Evolutionary conservation across 257 asterid species (phyloP).

Genomic region (Nicotiana tabacum): DNA sequence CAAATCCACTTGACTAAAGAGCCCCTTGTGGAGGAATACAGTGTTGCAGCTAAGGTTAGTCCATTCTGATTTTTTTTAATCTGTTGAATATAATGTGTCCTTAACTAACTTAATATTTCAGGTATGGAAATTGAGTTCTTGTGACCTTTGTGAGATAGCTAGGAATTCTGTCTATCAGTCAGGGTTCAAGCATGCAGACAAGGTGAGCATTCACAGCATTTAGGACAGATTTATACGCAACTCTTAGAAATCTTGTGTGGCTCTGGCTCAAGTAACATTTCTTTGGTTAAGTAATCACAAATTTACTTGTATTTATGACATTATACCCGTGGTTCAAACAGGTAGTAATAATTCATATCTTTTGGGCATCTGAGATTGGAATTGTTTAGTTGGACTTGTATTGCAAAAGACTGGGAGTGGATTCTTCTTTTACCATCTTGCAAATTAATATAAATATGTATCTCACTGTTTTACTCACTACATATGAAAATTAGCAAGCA

Average conservation of each 20-base stretch:
- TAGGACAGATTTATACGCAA: neutral
- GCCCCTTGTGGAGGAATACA: constrained; percentile 94
- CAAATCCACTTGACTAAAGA: constrained; percentile 93
- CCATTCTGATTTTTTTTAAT: constrained; percentile 9
- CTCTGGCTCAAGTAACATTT: neutral
- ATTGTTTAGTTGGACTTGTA: neutral
- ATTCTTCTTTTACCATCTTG: too few relatives aligned
- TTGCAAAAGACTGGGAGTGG: neutral
- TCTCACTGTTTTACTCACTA: neutral
- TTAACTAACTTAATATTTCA: constrained; percentile 24
- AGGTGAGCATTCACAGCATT: constrained; percentile 43
- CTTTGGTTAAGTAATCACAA: constrained; percentile 7
- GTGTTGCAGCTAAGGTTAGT: constrained; percentile 89
- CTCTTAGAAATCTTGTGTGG: neutral
- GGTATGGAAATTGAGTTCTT: constrained; percentile 98
- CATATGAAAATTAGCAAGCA: neutral
- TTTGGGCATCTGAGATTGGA: neutral
- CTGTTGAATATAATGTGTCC: neutral
- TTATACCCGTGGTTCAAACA: neutral
- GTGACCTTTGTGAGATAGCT: constrained; percentile 97
- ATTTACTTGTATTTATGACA: neutral
- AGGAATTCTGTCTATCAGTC: constrained; percentile 92
- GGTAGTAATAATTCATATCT: neutral
- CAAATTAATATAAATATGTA: neutral
- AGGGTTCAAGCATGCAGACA: constrained; percentile 76